Conservation (phyloP, 495 filamentous ascomycete species). For the Neurospora sp. region DNA sequence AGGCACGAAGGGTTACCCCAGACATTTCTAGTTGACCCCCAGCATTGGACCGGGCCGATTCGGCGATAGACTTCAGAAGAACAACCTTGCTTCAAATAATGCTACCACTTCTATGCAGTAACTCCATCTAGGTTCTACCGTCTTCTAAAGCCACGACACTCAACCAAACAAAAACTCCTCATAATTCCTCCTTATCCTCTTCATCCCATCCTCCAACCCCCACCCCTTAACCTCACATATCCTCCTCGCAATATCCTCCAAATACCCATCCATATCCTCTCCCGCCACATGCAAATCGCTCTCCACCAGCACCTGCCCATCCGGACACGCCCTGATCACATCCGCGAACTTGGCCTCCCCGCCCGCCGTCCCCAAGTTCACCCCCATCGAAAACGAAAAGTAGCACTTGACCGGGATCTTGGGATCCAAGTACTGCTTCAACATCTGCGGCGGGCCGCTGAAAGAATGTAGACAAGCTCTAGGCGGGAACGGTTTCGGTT, state of each 20-base stretch:
- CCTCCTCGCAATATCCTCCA: slow-evolving; percentile 63
- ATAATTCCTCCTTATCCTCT: slow-evolving; percentile 68
- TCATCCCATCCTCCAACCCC: slow-evolving; percentile 61
- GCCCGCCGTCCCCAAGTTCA: slow-evolving; percentile 58
- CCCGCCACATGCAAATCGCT: slow-evolving; percentile 88
- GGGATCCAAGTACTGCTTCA: slow-evolving; percentile 69
- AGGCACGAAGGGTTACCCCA: neutral
- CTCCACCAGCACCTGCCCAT: slow-evolving; percentile 72
- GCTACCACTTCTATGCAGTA: neutral
- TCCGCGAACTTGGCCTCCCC: slow-evolving; percentile 38
- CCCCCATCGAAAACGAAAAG: slow-evolving; percentile 77
- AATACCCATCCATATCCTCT: slow-evolving; percentile 61
- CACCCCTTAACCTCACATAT: slow-evolving; percentile 74
- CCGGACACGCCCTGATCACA: slow-evolving; percentile 65
- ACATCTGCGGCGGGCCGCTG: slow-evolving; percentile 63
- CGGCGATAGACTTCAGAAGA: neutral
- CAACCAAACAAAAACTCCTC: slow-evolving; percentile 64
- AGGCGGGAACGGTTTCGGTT: slow-evolving; percentile 62
- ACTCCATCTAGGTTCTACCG: neutral
- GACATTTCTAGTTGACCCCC: neutral
- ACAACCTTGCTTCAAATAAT: neutral
- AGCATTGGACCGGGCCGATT: neutral
- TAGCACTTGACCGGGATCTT: slow-evolving; percentile 69
- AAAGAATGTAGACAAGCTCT: slow-evolving; percentile 92
- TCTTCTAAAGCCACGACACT: neutral